Conservation (phyloP, 2,329 filamentous ascomycete genomes). For the Fusarium compactum region DNA sequence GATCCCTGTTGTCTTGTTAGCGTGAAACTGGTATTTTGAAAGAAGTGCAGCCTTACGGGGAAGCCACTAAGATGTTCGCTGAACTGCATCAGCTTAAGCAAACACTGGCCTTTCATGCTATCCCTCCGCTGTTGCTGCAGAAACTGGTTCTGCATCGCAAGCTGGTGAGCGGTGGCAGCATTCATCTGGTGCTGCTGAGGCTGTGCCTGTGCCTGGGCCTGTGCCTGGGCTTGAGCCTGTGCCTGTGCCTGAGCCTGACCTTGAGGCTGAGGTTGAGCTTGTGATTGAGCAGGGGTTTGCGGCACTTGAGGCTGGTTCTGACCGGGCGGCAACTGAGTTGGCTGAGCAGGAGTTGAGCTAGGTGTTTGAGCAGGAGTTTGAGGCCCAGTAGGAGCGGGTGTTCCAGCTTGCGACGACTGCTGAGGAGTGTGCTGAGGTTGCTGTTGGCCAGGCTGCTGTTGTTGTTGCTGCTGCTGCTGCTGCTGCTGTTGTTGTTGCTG, state of each 20-base stretch:
- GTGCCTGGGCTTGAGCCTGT: conserved; percentile 48
- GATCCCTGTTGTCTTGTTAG: conserved; percentile 56
- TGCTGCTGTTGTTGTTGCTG: conserved; percentile 9
- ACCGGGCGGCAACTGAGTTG: conserved; percentile 47
- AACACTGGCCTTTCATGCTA: conserved; percentile 66
- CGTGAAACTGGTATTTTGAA: background rate
- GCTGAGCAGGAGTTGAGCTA: conserved; percentile 54
- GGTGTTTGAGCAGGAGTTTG: conserved; percentile 63
- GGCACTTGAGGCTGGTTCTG: conserved; percentile 54
- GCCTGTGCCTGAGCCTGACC: conserved; percentile 52
- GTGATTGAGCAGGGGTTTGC: conserved; percentile 53
- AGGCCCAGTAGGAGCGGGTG: conserved; percentile 59
- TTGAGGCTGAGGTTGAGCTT: conserved; percentile 52
- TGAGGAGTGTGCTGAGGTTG: conserved; percentile 61
- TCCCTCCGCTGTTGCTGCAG: conserved; percentile 64
- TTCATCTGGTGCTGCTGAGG: conserved; percentile 50
- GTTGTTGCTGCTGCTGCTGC: conserved; percentile 40
- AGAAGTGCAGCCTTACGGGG: conserved; percentile 55
- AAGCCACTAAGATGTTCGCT: conserved; percentile 71
- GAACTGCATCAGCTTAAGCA: conserved; percentile 72
- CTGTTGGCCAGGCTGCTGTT: conserved; percentile 57
- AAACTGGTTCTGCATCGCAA: conserved; percentile 51
- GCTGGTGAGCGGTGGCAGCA: conserved; percentile 51
- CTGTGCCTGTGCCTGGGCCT: conserved; percentile 44
- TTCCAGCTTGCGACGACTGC: conserved; percentile 56